Base-by-base conservation (phyloP, 352 stramenopile species). In the Phytopythium mirpurense region DNA sequence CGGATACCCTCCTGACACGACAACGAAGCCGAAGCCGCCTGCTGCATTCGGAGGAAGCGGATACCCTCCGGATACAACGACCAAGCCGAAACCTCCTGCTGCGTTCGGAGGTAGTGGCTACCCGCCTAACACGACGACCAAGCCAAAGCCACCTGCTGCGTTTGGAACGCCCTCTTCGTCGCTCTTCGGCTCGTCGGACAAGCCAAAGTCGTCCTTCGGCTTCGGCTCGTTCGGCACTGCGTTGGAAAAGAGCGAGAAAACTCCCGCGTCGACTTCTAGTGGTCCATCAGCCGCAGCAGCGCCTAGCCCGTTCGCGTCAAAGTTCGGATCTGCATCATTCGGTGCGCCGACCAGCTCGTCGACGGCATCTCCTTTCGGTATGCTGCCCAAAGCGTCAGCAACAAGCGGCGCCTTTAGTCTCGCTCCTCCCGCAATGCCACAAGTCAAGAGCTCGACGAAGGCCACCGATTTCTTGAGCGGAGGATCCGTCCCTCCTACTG, bases 11-110 rank as follows among this genome's bases (percentile, higher is more conserved):
- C 70, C 74, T 0, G 60, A 75, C 10, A 78, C 67, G 15, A 59
- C 65, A 1, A 56, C 63, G 4, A 71, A 73, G 47, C 57, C 57
- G 10, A 70, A 66, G 29, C 62, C 54, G 45, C 51, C 63, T 21
- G 46, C 63, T 21, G 46, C 54, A 15, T 68, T 71, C 54, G 59
- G 65, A n/a, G 65, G 51, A 41, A 42, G 21, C n/a, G 47, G 62
- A 37, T 84, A 85, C 12, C 71, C 71, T 23, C 71, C 74, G 0
- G 61, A 72, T 21, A 74, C 68, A 4, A 57, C 59, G 0, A 54
- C 54, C 3, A 74, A 73, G 35, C 51, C 61, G 11, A 74, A 66
- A 31, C 67, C 54, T 62, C 46, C 64, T 43, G 40, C 64, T 43
- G 47, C 27, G 9, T 56, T 62, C 21, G 52, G 37, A 11, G 19